These are phyloP conservation scores for Letharia columbiana DNA, from an alignment of 495 filamentous ascomycete genomes.

Conservation along the genomic window DNA sequence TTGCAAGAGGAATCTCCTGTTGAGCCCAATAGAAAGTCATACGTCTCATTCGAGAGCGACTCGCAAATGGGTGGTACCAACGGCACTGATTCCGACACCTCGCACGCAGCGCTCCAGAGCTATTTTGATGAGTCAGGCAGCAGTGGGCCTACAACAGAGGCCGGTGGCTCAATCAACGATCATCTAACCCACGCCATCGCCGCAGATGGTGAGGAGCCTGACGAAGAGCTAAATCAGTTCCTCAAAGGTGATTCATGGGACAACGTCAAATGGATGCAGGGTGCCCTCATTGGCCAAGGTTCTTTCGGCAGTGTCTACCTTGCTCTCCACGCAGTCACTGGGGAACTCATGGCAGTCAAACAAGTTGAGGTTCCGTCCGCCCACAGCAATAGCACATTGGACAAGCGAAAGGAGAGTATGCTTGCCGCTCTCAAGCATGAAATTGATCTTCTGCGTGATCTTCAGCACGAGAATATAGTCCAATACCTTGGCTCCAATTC, in stretches of 20 bases:
- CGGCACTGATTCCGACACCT: slow-evolving; percentile 61
- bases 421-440: slow-evolving; percentile 93
- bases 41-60: slow-evolving; percentile 86
- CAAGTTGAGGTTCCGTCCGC: slow-evolving; percentile 84
- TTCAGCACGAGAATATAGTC: slow-evolving; percentile 95
- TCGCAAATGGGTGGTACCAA: slow-evolving; percentile 50
- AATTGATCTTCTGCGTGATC: slow-evolving; percentile 85
- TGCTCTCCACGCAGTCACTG: slow-evolving; percentile 92
- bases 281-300: slow-evolving; percentile 90
- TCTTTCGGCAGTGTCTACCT: slow-evolving; percentile 96
- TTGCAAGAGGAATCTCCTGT: slow-evolving; percentile 86
- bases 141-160: slow-evolving; percentile 53
- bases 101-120: slow-evolving; percentile 54
- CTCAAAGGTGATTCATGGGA: slow-evolving; percentile 89
- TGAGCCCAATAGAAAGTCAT: slow-evolving; percentile 88
- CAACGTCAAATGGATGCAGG: slow-evolving; percentile 98
- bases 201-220: slow-evolving; percentile 79
- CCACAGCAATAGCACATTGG: slow-evolving; percentile 66
- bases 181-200: slow-evolving; percentile 51
- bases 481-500: slow-evolving; percentile 93
- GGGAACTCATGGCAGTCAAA: slow-evolving; percentile 96
- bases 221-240: slow-evolving; percentile 70
- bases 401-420: slow-evolving; percentile 94
- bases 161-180: slow-evolving; percentile 60
- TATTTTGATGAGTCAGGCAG: slow-evolving; percentile 80